Percentiles rank a stretch among this genome's conserved stretches.
phyloP scores from a whole-genome alignment of 2,329 filamentous ascomycete species.

The Lecanicillium sp. region DNA sequence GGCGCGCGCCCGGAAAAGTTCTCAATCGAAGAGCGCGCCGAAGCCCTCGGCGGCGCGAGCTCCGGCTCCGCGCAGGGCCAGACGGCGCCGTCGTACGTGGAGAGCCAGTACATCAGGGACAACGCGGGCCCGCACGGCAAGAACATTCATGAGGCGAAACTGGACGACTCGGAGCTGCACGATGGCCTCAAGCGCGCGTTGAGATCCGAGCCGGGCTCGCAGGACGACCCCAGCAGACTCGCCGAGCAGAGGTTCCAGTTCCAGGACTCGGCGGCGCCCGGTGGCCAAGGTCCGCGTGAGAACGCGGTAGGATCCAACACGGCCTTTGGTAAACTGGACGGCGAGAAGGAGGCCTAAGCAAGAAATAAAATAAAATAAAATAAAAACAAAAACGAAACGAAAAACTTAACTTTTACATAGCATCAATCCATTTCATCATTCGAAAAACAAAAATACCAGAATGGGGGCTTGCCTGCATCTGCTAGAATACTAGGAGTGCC shows the following conservation, averaged over 20 bases:
- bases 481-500: no score
- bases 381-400: neutral
- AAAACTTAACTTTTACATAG: neutral
- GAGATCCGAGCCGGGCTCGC: conserved; percentile 34
- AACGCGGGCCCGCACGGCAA: conserved; percentile 32
- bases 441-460: no score
- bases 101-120: conserved; percentile 23
- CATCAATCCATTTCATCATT: no score
- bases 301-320: neutral
- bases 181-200: conserved; percentile 32
- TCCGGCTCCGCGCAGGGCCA: no score
- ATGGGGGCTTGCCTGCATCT: no score
- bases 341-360: neutral
- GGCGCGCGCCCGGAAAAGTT: conserved; percentile 26
- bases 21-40: conserved; percentile 9
- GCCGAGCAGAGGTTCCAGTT: conserved; percentile 35
- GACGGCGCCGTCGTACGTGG: conserved; percentile 30
- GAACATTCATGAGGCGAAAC: conserved; percentile 31
- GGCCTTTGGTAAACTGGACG: neutral
- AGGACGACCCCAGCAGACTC: conserved; percentile 37
- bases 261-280: conserved; percentile 2
- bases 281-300: neutral
- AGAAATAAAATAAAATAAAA: neutral
- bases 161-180: conserved; percentile 22
- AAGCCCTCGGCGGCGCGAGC: conserved; percentile 11